These are phyloP conservation scores for Trichoderma gamsii DNA, from an alignment of 495 filamentous ascomycete genomes.

Conservation along the genomic window DNA sequence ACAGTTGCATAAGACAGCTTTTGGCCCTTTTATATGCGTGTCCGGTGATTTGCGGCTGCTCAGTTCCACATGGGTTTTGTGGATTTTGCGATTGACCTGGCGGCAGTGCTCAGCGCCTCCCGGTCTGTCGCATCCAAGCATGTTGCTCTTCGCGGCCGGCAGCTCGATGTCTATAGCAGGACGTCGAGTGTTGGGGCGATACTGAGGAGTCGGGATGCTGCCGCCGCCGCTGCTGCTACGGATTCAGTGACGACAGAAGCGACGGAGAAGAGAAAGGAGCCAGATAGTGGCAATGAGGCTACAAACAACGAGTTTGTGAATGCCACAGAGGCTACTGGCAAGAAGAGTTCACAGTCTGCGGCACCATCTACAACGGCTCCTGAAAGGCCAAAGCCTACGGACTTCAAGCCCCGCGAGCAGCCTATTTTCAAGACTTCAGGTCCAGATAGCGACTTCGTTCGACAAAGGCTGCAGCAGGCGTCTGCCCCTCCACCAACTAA, in stretches of 20 bases:
- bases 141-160: slow-evolving; percentile 64
- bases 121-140: slow-evolving; percentile 74
- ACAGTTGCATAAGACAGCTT: background rate
- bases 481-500: background rate
- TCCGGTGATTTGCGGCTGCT: background rate
- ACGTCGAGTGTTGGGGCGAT: slow-evolving; percentile 70
- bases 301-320: background rate
- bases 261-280: background rate
- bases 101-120: slow-evolving; percentile 71
- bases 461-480: background rate
- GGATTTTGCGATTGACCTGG: slow-evolving; percentile 64
- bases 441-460: background rate
- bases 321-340: background rate
- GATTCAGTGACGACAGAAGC: background rate
- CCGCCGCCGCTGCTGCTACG: background rate
- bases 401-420: background rate
- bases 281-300: background rate
- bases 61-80: slow-evolving; percentile 37
- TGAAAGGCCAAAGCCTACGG: background rate
- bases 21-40: background rate
- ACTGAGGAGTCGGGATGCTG: slow-evolving; percentile 37
- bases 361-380: background rate
- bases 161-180: slow-evolving; percentile 70
- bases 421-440: background rate
- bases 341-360: background rate